Conservation (phyloP, 495 filamentous ascomycete genomes). For the Xanthoparmelia taractica region DNA sequence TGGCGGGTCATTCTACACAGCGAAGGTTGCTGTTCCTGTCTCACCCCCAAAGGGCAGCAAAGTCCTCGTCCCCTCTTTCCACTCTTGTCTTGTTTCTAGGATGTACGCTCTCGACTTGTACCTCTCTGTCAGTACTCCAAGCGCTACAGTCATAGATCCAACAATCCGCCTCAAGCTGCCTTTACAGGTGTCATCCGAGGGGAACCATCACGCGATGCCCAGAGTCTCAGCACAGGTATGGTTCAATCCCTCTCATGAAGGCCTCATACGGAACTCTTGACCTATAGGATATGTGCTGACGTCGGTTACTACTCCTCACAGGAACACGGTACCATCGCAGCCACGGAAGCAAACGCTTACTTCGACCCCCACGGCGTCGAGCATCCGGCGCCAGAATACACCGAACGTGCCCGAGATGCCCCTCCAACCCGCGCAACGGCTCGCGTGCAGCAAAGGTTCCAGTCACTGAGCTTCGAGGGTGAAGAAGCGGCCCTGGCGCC, state of each 20-base stretch:
- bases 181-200: conserved; percentile 55
- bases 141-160: conserved; percentile 46
- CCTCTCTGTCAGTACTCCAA: conserved; percentile 52
- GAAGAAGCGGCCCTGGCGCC: conserved; percentile 14
- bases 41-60: conserved; percentile 57
- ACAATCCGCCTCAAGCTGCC: conserved; percentile 61
- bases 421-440: conserved; percentile 2
- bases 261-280: not conserved
- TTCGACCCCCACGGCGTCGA: conserved; percentile 18
- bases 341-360: conserved; percentile 21
- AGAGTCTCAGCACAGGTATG: conserved; percentile 12
- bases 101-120: conserved; percentile 67
- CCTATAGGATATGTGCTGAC: not conserved
- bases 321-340: conserved; percentile 23
- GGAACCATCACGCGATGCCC: conserved; percentile 20
- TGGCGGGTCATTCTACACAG: conserved; percentile 52
- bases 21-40: conserved; percentile 65
- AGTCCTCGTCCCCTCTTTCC: conserved; percentile 78
- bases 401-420: conserved; percentile 7
- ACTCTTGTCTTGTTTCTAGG: conserved; percentile 75
- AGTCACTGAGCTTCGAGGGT: conserved; percentile 19
- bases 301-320: not conserved
- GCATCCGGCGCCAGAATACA: conserved; percentile 22
- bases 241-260: not conserved
- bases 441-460: conserved; percentile 18